These are phyloP conservation scores for Brassica hybrid DNA, from an alignment of 441 rosid genomes.

Conservation along the genomic window DNA sequence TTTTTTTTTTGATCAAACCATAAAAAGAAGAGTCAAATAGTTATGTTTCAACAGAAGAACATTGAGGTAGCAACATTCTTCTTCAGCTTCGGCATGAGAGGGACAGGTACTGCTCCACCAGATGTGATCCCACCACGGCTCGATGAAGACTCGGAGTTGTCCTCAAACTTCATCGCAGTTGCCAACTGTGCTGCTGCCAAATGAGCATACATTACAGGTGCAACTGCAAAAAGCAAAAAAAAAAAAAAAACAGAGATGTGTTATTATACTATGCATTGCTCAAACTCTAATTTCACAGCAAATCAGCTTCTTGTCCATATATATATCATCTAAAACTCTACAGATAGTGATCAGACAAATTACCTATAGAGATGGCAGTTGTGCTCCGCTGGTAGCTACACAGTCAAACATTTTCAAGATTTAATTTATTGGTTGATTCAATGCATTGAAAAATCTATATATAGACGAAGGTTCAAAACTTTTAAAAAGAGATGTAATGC, in stretches of 20 bases:
- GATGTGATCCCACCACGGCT: constrained; percentile 51
- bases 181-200: constrained; percentile 68
- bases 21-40: not conserved
- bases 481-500: constrained; percentile 6
- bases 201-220: constrained; percentile 74
- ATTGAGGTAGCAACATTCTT: constrained; percentile 50
- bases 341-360: not conserved
- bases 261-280: not conserved
- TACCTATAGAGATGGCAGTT: constrained; percentile 65
- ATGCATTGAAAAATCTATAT: not conserved
- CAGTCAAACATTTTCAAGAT: constrained; percentile 6
- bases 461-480: not conserved
- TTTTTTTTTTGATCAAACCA: no score
- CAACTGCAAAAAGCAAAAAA: constrained; percentile 48
- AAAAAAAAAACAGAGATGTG: not conserved
- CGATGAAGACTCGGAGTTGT: constrained; percentile 53
- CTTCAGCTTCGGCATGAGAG: constrained; percentile 54
- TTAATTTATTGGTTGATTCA: not conserved
- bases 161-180: constrained; percentile 61
- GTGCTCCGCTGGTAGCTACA: constrained; percentile 73
- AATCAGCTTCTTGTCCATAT: no score
- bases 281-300: no score
- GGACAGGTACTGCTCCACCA: constrained; percentile 51
- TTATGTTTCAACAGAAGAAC: constrained; percentile 63
- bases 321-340: no score